Conservation (phyloP, 441 rosid genomes). For the Bocquillonia castaneifolia region DNA sequence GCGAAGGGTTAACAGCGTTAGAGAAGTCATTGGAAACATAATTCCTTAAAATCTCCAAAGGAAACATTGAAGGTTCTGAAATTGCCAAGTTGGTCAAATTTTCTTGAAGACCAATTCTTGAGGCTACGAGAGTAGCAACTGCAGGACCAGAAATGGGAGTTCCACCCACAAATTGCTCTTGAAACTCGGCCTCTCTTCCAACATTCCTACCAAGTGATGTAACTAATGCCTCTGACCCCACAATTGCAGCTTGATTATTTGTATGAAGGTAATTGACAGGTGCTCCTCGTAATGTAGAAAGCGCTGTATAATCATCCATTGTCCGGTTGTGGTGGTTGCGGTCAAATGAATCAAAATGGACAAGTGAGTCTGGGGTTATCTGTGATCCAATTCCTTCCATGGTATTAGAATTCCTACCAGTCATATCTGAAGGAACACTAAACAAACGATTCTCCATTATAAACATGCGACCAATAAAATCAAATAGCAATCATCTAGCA, state of each 20-base stretch:
- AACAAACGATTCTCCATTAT: conserved; percentile 42
- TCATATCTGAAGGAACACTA: conserved; percentile 23
- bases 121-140: conserved; percentile 35
- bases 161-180: conserved; percentile 36
- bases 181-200: conserved; percentile 32
- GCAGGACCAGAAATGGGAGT: conserved; percentile 33
- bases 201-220: conserved; percentile 37
- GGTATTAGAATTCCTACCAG: conserved; percentile 25
- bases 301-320: conserved; percentile 27
- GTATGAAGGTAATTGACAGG: conserved; percentile 24
- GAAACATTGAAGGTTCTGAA: conserved; percentile 36
- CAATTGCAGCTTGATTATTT: conserved; percentile 19
- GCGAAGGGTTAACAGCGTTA: conserved; percentile 31
- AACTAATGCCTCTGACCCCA: conserved; percentile 27
- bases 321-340: conserved; percentile 31
- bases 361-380: conserved; percentile 24
- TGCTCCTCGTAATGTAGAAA: conserved; percentile 35
- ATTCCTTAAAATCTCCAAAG: conserved; percentile 36
- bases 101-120: conserved; percentile 50
- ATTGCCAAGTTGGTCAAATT: conserved; percentile 33
- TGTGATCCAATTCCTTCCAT: conserved; percentile 30
- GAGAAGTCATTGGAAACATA: conserved; percentile 35
- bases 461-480: neutral
- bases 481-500: conserved; percentile 6
- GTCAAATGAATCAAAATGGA: conserved; percentile 31